Base-by-base conservation (phyloP, 257 asterid species). In the Osmanthus fragrans region DNA sequence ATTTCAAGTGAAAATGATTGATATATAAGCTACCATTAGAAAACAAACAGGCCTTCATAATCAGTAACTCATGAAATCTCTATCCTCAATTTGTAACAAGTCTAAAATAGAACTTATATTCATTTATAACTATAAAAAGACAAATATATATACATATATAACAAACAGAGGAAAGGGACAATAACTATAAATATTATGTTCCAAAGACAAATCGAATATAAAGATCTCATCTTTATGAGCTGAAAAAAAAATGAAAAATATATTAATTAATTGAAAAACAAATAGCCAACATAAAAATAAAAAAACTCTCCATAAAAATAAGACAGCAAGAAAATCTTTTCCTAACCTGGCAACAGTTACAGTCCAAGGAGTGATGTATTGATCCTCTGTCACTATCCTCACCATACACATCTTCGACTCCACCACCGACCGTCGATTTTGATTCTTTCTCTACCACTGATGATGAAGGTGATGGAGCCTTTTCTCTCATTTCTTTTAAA, bases 331-430 rank as follows among this genome's bases (percentile, higher is more conserved):
- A 75, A 29, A 42, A 15, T 23, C 15, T 29, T 70, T 64, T 68
- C 70, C 77, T 84, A 83, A 94, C 98, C 95, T 90, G 74, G 95
- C 95, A 81, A 90, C 89, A 72, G 90, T 79, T 73, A 85, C 82
- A 32, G 90, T 83, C 95, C 95, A 84, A 36, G 96, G 96, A 10
- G 92, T 86, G 77, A 88, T 81, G 54, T 19, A 73, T 81, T 87
- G 92, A 80, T 88, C 88, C 84, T 87, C 89, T 4, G 92, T 83
- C 89, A 73, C 73, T 82, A 86, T 90, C 96, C 88, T 88, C 93
- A 37, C 92, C 92, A 80, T 90, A 90, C 72, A 86, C 87, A 56
- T 89, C 93, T 27, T 86, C 93, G 47, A 86, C 89, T 18, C 93
- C 92, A 45, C 88, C 93, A 64, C 87, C 84, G 16, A 79, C 88